Evolutionary conservation across 73 alveolate species (phyloP), one percentile per base, ranked within the genome.

Genomic region (Paramecium tetraurelia): DNA sequence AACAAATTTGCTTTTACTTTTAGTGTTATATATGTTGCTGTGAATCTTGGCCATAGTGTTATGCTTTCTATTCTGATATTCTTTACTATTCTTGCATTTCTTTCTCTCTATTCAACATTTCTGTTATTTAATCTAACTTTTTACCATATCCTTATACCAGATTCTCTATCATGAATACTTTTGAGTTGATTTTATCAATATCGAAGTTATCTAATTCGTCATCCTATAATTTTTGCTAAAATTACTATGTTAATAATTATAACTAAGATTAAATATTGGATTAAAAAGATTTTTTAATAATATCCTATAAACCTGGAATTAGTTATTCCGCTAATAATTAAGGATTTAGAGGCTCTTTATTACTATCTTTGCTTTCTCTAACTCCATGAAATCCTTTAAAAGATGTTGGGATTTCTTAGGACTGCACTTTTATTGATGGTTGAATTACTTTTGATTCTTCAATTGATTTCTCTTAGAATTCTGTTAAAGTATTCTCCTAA

Each of bases 291-390:
- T 72, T 72, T 14, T 33, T 29, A 5, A 72, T 36, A 20, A 72
- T 12, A 8, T 72, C 86, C 8, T 43, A 7, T 72, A 72, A 72
- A 4, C 59, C 46, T 29, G 86, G 86, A 8, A 72, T 29, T 40
- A 72, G 29, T 72, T 72, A 72, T 12, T 72, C 86, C 40, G 35
- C 59, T 36, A 72, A 29, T 40, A 4, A 72, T 36, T 72, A 11
- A 36, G 59, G 21, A 63, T 63, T 63, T 27, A 63, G 1, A 27
- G 84, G 12, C 24, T 63, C 84, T 63, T 63, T 63, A 6, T 63
- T 63, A 63, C 84, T 63, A n/a, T 63, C 84, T 33, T 63, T 63
- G 11, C 84, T 63, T 14, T 63, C 84, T 63, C 84, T 27, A 63
- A 24, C 84, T 1, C 84, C 29, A 27, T 63, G 48, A 63, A 33